Percentiles rank a stretch among this genome's conserved stretches.
phyloP scores from a whole-genome alignment of 768 basidiomycete species.

The Lactarius hatsudake region DNA sequence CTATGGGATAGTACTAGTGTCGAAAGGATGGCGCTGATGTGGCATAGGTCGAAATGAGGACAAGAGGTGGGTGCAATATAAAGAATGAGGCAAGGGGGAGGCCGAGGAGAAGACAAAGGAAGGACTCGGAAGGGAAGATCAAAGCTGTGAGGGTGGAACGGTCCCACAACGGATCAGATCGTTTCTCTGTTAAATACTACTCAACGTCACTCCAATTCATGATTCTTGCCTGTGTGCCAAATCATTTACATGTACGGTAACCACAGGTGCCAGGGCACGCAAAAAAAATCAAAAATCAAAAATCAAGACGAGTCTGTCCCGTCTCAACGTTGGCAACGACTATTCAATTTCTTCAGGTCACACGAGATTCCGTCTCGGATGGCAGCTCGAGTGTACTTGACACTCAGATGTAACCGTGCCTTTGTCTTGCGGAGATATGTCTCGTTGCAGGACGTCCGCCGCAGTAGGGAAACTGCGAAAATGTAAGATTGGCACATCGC shows the following conservation, averaged over 20 bases:
- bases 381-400: constrained; percentile 59
- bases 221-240: constrained; percentile 20
- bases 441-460: constrained; percentile 45
- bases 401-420: constrained; percentile 46
- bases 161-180: neutral
- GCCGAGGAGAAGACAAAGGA: neutral
- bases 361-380: constrained; percentile 60
- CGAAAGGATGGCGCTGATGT: neutral
- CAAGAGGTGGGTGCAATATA: neutral
- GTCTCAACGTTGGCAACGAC: neutral
- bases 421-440: constrained; percentile 32
- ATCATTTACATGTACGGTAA: constrained; percentile 44
- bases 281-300: constrained; percentile 35
- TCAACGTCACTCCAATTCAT: neutral
- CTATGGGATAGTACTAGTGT: neutral
- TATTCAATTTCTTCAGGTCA: constrained; percentile 43
- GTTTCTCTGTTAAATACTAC: neutral
- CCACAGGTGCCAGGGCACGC: constrained; percentile 37
- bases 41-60: constrained; percentile 12
- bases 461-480: constrained; percentile 29
- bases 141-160: neutral
- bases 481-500: neutral
- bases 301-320: constrained; percentile 35
- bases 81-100: neutral
- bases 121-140: neutral